A percentile compares a stretch with the other conserved stretches of the same genome.
These are phyloP conservation scores for Apiospora saccharicola DNA, from an alignment of 2,329 filamentous ascomycete genomes.

Conservation along the genomic window DNA sequence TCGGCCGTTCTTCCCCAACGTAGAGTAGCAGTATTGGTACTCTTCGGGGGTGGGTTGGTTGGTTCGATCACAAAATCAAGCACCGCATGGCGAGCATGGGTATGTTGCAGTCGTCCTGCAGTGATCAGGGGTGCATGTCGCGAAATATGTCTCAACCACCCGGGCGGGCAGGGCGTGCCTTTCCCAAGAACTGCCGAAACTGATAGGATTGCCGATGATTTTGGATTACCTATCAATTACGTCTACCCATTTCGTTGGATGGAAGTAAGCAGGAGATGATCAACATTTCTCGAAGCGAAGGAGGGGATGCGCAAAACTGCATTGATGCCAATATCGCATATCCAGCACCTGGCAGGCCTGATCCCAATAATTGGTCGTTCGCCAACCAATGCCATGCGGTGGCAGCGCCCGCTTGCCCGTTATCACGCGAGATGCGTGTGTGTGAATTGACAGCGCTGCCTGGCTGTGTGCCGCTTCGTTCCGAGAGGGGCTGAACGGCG, in stretches of 20 bases:
- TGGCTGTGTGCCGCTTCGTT: background rate
- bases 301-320: background rate
- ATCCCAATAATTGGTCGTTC: background rate
- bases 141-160: slow-evolving; percentile 3
- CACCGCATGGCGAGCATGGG: slow-evolving; percentile 15
- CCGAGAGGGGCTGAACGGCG: slow-evolving; percentile 1
- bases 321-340: background rate
- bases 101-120: background rate
- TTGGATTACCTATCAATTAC: background rate
- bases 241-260: background rate
- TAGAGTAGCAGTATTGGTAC: slow-evolving; percentile 2
- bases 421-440: background rate
- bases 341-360: background rate
- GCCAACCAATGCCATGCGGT: background rate
- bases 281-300: background rate
- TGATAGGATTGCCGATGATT: background rate
- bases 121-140: background rate
- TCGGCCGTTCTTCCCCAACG: slow-evolving; percentile 12
- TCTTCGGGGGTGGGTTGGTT: background rate
- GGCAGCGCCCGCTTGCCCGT: background rate
- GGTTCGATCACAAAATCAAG: background rate
- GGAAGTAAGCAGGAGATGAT: background rate
- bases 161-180: background rate
- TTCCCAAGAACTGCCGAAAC: background rate
- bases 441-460: background rate